Evolutionary conservation across 495 filamentous ascomycete genomes (phyloP).

Genomic region (Schizothecium vesticola): DNA sequence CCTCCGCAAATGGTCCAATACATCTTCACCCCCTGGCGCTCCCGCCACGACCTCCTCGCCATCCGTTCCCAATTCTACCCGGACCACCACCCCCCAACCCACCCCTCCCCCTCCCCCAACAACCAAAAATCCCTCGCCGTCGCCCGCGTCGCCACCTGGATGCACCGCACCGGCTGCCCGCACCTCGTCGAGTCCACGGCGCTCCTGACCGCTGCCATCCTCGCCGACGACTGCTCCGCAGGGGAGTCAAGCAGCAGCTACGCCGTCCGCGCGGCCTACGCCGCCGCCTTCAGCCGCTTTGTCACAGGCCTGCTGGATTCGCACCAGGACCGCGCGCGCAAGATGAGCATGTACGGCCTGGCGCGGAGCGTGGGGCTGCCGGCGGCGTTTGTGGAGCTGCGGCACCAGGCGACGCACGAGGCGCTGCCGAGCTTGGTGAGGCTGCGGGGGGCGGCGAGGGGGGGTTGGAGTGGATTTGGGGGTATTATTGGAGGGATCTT

Average conservation of each 20-base stretch:
- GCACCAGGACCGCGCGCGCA: constrained; percentile 61
- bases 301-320: constrained; percentile 84
- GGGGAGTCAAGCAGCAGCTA: constrained; percentile 16
- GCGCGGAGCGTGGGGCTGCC: constrained; percentile 73
- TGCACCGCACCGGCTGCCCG: constrained; percentile 67
- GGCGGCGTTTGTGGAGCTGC: constrained; percentile 78
- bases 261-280: constrained; percentile 42
- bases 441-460: constrained; percentile 57
- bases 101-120: neutral
- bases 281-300: constrained; percentile 55
- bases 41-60: constrained; percentile 55
- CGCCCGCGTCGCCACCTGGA: constrained; percentile 49
- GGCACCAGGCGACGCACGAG: constrained; percentile 87
- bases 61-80: constrained; percentile 67
- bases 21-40: constrained; percentile 75
- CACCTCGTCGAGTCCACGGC: constrained; percentile 80
- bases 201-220: constrained; percentile 64
- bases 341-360: constrained; percentile 76
- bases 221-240: constrained; percentile 48
- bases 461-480: constrained; percentile 81
- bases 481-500: constrained; percentile 69
- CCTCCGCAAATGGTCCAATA: constrained; percentile 60
- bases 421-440: constrained; percentile 70
- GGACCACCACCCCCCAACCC: neutral
- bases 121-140: constrained; percentile 34